Evolutionary conservation across 1,284 basidiomycete species (phyloP).

Genomic region (Uromyces viciae-fabae): DNA sequence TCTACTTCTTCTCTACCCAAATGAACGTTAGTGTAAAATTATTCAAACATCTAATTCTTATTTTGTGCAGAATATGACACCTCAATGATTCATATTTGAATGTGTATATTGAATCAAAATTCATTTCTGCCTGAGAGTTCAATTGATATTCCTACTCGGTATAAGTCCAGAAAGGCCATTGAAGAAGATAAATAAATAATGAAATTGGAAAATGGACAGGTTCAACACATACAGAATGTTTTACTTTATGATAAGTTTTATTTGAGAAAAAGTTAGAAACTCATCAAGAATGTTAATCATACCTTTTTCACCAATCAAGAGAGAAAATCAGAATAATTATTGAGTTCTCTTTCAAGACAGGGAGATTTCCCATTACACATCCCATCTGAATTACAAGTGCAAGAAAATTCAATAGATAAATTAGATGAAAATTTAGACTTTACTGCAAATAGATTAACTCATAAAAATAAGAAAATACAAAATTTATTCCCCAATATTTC

Average conservation of each 20-base stretch:
- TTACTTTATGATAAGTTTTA: conserved; percentile 21
- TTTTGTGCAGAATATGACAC: too few species aligned
- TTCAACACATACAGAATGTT: conserved; percentile 38
- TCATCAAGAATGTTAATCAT: background rate
- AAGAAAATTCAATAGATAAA: conserved; percentile 34
- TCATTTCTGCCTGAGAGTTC: background rate
- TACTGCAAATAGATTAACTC: conserved; percentile 22
- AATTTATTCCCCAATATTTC: conserved; percentile 33
- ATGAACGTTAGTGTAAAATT: too few species aligned
- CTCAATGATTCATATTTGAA: too few species aligned
- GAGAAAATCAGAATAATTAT: conserved; percentile 25
- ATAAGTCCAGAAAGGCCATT: conserved; percentile 18
- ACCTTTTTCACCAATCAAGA: conserved; percentile 26
- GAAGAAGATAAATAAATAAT: conserved; percentile 35
- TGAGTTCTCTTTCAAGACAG: conserved; percentile 40
- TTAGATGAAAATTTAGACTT: conserved; percentile 39
- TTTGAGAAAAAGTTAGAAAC: background rate
- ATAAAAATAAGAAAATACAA: conserved; percentile 27
- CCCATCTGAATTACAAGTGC: conserved; percentile 37
- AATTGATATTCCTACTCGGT: conserved; percentile 4
- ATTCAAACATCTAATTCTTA: too few species aligned
- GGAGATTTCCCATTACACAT: conserved; percentile 37
- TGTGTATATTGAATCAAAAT: background rate
- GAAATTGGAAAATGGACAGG: conserved; percentile 36
- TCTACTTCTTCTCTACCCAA: too few species aligned